phyloP scores from a whole-genome alignment of 352 stramenopile genomes.

The Phytophthora sp. region DNA sequence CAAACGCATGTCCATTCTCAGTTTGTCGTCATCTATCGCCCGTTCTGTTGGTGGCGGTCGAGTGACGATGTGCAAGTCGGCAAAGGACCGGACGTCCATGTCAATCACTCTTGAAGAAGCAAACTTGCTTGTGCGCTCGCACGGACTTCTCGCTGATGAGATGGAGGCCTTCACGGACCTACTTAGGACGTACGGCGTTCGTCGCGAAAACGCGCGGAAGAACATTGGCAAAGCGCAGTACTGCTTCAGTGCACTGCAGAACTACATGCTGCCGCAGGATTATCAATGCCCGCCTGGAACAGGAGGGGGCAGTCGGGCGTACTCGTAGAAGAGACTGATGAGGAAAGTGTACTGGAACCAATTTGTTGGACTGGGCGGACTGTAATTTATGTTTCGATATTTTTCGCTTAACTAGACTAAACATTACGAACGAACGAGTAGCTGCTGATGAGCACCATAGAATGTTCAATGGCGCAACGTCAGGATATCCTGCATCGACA shows the following conservation, averaged over 20 bases:
- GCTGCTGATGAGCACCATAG: constrained; percentile 2
- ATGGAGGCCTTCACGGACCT: constrained; percentile 67
- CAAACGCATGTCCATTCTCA: constrained; percentile 86
- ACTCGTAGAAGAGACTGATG: constrained; percentile 48
- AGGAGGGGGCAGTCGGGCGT: constrained; percentile 63
- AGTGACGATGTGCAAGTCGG: constrained; percentile 97
- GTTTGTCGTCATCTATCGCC: constrained; percentile 73
- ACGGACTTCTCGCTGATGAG: constrained; percentile 60
- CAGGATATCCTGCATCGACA: constrained; percentile 83
- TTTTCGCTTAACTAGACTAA: constrained; percentile 28
- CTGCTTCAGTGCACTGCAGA: constrained; percentile 83
- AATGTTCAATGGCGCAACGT: constrained; percentile 38
- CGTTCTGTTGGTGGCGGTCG: constrained; percentile 88
- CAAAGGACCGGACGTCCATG: constrained; percentile 98
- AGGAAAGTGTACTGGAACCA: constrained; percentile 16
- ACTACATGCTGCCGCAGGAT: constrained; percentile 80
- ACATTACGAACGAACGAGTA: constrained; percentile 28
- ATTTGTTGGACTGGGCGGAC: constrained; percentile 2
- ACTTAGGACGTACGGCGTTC: constrained; percentile 76
- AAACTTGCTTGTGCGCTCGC: constrained; percentile 62
- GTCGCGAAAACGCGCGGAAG: constrained; percentile 86
- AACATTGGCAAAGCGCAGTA: constrained; percentile 89
- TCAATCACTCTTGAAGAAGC: constrained; percentile 95
- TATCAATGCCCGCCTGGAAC: constrained; percentile 86
- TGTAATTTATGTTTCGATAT: constrained; percentile 39